Evolutionary conservation across 2,329 filamentous ascomycete species (phyloP), one percentile per base, ranked within the genome.

Genomic region (Exophiala sp.): DNA sequence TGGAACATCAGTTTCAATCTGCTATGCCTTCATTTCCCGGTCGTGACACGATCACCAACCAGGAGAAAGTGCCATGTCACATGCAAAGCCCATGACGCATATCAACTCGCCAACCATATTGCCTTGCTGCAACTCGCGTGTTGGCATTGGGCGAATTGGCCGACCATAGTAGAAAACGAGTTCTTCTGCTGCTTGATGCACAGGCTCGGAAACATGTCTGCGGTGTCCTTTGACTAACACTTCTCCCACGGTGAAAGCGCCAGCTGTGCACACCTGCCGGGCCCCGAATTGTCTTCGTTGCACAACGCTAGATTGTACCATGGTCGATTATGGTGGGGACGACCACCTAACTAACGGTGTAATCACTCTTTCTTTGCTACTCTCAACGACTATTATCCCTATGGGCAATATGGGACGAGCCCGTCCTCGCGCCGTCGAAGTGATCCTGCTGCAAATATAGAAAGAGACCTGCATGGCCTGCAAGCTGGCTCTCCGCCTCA

Each of bases 1-100:
- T 47, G 37, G 42, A 32, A 11, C 9, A 30, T 21, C 19, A 14
- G 16, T 8, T n/a, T 27, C 4, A n/a, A 18, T 32, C 29, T 32
- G 29, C 7, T 32, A 3, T 32, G 3, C 27, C 37, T 46, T 44
- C 39, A 48, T 46, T 56, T 56, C 50, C 53, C 46, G 39, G 43
- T 51, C 32, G 54, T 53, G 48, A 35, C 43, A 56, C 47, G 32
- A 40, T 50, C 54, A 51, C 54, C 54, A 51, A 53, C 48, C 47
- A 56, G 50, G 47, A 39, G 16, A 42, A 19, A 52, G 53, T 38
- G 34, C 44, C 22, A 29, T 47, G 46, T 56, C 53, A 53, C 50
- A 52, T 56, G 53, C 48, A 50, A 43, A 32, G 30, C 29, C 35
- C 49, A 48, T 56, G 50, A 56, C 50, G 53, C 53, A 50, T 34